Percentiles rank a stretch among this genome's conserved stretches.
phyloP scores from a whole-genome alignment of 495 filamentous ascomycete genomes.

The Penicillium tannophilum region DNA sequence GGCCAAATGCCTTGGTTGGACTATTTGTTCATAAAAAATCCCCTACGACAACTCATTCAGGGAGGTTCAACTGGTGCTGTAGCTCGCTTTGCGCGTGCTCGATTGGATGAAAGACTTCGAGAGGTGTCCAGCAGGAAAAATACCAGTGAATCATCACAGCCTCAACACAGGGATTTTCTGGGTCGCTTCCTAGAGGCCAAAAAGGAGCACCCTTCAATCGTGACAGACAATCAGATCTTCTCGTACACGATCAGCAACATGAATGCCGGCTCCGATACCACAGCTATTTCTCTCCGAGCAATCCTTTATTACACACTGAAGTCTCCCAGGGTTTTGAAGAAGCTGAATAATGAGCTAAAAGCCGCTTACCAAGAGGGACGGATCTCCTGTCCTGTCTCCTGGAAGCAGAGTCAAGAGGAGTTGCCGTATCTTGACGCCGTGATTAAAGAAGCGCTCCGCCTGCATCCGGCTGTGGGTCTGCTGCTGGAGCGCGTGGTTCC shows the following conservation, averaged over 20 bases:
- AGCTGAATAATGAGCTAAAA: slow-evolving; percentile 22
- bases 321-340: not conserved
- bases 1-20: slow-evolving; percentile 57
- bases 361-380: slow-evolving; percentile 41
- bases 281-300: slow-evolving; percentile 42
- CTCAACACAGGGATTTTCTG: slow-evolving; percentile 27
- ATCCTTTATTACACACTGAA: not conserved
- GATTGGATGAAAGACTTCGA: slow-evolving; percentile 41
- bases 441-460: slow-evolving; percentile 66
- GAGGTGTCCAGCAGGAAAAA: not conserved
- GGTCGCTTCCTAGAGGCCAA: slow-evolving; percentile 35
- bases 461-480: slow-evolving; percentile 63
- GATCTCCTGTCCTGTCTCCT: slow-evolving; percentile 38
- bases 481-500: slow-evolving; percentile 54
- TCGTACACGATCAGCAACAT: slow-evolving; percentile 41
- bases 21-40: slow-evolving; percentile 54
- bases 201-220: slow-evolving; percentile 34
- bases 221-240: slow-evolving; percentile 34
- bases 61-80: slow-evolving; percentile 32
- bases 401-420: slow-evolving; percentile 44
- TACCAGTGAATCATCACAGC: not conserved
- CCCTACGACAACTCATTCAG: slow-evolving; percentile 38
- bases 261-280: slow-evolving; percentile 56
- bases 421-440: slow-evolving; percentile 65
- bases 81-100: slow-evolving; percentile 50